A percentile compares a stretch with the other conserved stretches of the same genome.
These are phyloP conservation scores for Cutaneotrichosporon spelunceum DNA, from an alignment of 1,284 basidiomycete species.

Conservation along the genomic window DNA sequence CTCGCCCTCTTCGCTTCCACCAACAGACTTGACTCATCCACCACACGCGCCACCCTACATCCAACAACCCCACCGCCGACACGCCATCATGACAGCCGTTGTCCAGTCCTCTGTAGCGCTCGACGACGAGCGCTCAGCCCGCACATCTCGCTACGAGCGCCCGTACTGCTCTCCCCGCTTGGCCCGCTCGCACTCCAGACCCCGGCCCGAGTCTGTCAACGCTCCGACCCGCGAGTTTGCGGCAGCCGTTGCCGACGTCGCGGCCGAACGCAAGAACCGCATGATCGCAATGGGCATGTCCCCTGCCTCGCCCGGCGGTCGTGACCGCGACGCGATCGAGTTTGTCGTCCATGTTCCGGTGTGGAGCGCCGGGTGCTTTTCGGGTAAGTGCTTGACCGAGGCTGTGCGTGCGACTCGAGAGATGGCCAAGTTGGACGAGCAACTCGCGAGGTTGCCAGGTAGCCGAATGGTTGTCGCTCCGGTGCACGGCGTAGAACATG, in stretches of 20 bases:
- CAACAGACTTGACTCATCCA: neutral
- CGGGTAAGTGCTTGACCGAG: constrained; percentile 32
- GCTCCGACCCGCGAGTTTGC: constrained; percentile 17
- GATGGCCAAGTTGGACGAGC: neutral
- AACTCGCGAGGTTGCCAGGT: no score
- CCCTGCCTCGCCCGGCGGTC: constrained; percentile 16
- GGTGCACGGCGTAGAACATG: no score
- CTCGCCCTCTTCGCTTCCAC: neutral
- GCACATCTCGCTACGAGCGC: constrained; percentile 6
- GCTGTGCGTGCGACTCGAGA: no score
- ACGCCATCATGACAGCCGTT: neutral
- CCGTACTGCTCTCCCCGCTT: constrained; percentile 22
- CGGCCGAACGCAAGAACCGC: constrained; percentile 14
- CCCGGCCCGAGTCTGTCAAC: constrained; percentile 16
- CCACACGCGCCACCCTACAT: neutral
- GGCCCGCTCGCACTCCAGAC: constrained; percentile 19
- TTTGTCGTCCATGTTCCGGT: constrained; percentile 51
- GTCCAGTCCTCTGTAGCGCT: neutral
- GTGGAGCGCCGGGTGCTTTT: constrained; percentile 49
- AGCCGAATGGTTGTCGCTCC: no score
- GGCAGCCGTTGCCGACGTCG: constrained; percentile 8
- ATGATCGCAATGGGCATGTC: constrained; percentile 14
- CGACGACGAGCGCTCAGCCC: constrained; percentile 1
- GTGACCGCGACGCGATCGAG: constrained; percentile 38
- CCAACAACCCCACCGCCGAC: neutral